phyloP scores from a whole-genome alignment of 176 grass and related monocot genomes.

The Zoysia japonica region DNA sequence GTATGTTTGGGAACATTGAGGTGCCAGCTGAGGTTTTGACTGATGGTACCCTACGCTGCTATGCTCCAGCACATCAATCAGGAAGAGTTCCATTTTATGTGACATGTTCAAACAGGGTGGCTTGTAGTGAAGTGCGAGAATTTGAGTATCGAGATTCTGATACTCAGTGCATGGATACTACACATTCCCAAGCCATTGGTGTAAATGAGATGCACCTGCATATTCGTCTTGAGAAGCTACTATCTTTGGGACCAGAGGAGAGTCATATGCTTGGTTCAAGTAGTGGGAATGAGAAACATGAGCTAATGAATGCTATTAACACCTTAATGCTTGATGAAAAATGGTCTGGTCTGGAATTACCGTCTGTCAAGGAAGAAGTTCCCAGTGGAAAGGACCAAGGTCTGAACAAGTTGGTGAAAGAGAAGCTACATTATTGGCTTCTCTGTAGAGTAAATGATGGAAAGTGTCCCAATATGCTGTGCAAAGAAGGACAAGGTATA shows the following conservation, averaged over 20 bases:
- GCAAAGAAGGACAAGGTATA: conserved; percentile 81
- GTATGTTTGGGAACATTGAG: conserved; percentile 93
- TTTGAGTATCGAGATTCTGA: conserved; percentile 65
- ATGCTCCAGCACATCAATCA: conserved; percentile 59
- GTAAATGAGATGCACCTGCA: conserved; percentile 77
- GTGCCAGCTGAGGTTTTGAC: conserved; percentile 78
- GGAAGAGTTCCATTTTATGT: conserved; percentile 83
- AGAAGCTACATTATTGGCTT: conserved; percentile 80
- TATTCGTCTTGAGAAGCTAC: conserved; percentile 79
- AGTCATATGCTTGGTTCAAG: conserved; percentile 32
- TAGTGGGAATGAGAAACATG: conserved; percentile 42
- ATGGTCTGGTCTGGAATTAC: conserved; percentile 40
- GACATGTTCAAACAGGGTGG: conserved; percentile 76
- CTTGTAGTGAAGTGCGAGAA: conserved; percentile 87
- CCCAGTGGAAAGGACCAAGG: conserved; percentile 45
- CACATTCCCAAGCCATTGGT: conserved; percentile 32
- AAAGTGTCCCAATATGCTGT: conserved; percentile 71
- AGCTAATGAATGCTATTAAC: conserved; percentile 55
- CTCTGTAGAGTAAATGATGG: conserved; percentile 63
- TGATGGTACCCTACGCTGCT: conserved; percentile 69
- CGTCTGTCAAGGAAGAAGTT: conserved; percentile 27
- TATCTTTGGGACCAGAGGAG: conserved; percentile 52
- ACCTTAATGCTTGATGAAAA: conserved; percentile 61
- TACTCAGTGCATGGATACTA: conserved; percentile 44
- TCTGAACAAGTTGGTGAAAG: conserved; percentile 71